Evolutionary conservation across 768 basidiomycete genomes (phyloP).

Genomic region (Suillus paluster): DNA sequence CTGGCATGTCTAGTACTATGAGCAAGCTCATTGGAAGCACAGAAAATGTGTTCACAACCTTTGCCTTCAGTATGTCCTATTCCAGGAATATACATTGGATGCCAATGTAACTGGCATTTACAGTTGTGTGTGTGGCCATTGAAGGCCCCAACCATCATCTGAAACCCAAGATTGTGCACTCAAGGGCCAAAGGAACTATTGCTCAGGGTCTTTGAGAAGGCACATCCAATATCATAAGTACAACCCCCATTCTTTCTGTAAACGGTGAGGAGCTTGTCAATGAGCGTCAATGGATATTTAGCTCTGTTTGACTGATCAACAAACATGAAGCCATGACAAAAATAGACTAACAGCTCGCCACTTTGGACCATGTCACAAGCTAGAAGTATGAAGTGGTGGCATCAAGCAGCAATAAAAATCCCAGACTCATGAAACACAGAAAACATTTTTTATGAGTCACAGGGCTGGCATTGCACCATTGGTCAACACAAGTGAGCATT

Average conservation of each 20-base stretch:
- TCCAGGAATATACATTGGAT: conserved; percentile 29
- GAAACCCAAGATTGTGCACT: background rate
- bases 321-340: too few species aligned
- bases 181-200: conserved; percentile 18
- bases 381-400: background rate
- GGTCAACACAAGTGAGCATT: background rate
- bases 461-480: conserved; percentile 2
- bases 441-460: conserved; percentile 6
- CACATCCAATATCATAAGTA: conserved; percentile 35
- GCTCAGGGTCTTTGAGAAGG: conserved; percentile 19
- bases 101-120: conserved; percentile 31
- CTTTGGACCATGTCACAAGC: background rate
- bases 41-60: conserved; percentile 30
- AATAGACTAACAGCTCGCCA: background rate
- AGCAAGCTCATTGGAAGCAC: conserved; percentile 27
- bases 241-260: conserved; percentile 18
- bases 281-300: conserved; percentile 18
- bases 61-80: conserved; percentile 32
- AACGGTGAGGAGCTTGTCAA: conserved; percentile 19
- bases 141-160: conserved; percentile 28
- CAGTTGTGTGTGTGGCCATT: conserved; percentile 35
- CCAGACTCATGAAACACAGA: background rate
- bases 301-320: background rate
- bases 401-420: background rate
- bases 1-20: conserved; percentile 22